These are phyloP conservation scores for Colletotrichum sp. DNA, from an alignment of 2,329 filamentous ascomycete genomes.

Conservation along the genomic window DNA sequence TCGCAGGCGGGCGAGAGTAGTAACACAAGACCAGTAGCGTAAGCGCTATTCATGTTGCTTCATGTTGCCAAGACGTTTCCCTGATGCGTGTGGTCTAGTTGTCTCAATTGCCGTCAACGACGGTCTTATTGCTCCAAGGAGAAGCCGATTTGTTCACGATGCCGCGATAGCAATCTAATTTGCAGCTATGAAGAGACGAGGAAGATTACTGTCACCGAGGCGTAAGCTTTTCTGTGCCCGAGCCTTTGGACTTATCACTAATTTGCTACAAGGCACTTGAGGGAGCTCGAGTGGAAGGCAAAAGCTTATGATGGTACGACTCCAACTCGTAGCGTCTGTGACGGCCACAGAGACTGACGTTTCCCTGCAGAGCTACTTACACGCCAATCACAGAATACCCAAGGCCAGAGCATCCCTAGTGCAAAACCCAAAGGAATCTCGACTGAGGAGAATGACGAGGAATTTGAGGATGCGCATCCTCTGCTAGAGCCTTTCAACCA, in stretches of 20 bases:
- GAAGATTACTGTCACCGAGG: slow-evolving; percentile 38
- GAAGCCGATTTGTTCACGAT: slow-evolving; percentile 37
- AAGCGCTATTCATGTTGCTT: neutral
- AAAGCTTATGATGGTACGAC: slow-evolving; percentile 9
- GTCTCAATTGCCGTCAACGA: slow-evolving; percentile 36
- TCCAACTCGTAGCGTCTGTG: fast-evolving
- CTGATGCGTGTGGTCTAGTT: slow-evolving; percentile 26
- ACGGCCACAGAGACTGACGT: fast-evolving
- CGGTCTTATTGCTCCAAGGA: slow-evolving; percentile 42
- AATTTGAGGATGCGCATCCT: slow-evolving; percentile 34
- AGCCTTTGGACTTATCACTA: neutral
- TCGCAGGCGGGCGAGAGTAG: neutral
- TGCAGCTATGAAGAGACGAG: slow-evolving; percentile 40
- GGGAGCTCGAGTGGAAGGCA: slow-evolving; percentile 10
- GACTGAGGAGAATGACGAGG: slow-evolving; percentile 30
- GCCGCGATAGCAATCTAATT: slow-evolving; percentile 30
- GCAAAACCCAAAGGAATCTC: neutral
- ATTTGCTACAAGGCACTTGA: neutral
- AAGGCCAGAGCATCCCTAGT: neutral
- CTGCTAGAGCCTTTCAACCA: slow-evolving; percentile 39
- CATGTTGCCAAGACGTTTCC: neutral
- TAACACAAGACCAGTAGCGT: slow-evolving; percentile 30
- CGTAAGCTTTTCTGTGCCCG: slow-evolving; percentile 16
- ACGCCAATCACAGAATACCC: neutral
- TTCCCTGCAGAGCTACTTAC: neutral